Evolutionary conservation across 2,329 filamentous ascomycete genomes (phyloP), one percentile per base, ranked within the genome.

Genomic region (Ascochyta pisi): DNA sequence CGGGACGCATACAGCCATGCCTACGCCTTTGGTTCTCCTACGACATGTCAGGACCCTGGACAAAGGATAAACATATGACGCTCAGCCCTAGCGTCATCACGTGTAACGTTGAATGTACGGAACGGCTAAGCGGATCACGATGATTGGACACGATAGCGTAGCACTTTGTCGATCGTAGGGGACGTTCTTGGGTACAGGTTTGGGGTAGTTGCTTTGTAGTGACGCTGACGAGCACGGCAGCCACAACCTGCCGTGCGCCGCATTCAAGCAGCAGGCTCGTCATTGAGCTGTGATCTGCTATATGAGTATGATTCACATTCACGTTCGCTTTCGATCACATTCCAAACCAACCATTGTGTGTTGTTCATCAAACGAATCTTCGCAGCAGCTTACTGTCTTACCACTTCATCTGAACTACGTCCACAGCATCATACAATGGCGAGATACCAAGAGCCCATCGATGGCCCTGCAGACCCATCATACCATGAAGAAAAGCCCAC

Each of bases 401-500:
- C 23, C 12, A 15, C 33, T 22, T 33, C n/a, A 26, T 34, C 27
- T 22, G 24, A 15, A 22, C 22, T 39, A 23, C 22, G 24, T 6
- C 19, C 24, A 26, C 8, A 35, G 26, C n/a, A n/a, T n/a, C 23
- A 33, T 19, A 38, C 19, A 24, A 64, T 62, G 61, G 57, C 53
- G 5, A 59, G 50, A n/a, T 46, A 27, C 7, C 50, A 52, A 23
- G 50, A 46, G 12, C 62, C 62, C 24, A 37, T 51, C 46, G 61
- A 64, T 16, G 57, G 57, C 24, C 60, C 62, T n/a, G 48, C 51
- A 34, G 37, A 59, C 12, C 50, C 40, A 13, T 39, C 44, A 4
- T 37, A 33, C 29, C 39, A 61, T 33, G 62, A 64, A 23, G 53
- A 62, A 35, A 60, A 67, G 29, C 62, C 64, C 12, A 72, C 69